A percentile compares a stretch with the other conserved stretches of the same genome.
These are phyloP conservation scores for Aspergillus terreus DNA, from an alignment of 2,329 filamentous ascomycete species.

Conservation along the genomic window DNA sequence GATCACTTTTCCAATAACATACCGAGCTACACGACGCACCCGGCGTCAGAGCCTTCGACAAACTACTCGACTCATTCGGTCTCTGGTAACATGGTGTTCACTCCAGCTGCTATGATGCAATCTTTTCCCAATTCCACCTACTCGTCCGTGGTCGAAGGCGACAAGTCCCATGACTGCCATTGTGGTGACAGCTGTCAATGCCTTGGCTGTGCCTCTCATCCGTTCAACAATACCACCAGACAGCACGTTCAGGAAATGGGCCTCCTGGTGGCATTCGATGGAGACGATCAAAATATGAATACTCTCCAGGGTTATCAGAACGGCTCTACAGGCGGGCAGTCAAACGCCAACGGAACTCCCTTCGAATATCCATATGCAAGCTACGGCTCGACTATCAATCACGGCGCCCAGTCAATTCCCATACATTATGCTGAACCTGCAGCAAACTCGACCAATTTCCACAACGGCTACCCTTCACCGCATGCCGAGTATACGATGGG, in stretches of 20 bases:
- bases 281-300: constrained; percentile 23
- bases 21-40: constrained; percentile 14
- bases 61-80: constrained; percentile 11
- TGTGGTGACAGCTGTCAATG: constrained; percentile 47
- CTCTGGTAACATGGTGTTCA: constrained; percentile 14
- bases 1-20: constrained; percentile 13
- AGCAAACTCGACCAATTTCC: constrained; percentile 12
- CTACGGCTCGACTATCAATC: constrained; percentile 12
- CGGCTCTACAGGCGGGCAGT: constrained; percentile 15
- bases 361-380: constrained; percentile 19
- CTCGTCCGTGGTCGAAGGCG: constrained; percentile 9
- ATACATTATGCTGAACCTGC: constrained; percentile 20
- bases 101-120: constrained; percentile 14
- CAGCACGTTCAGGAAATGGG: constrained; percentile 47
- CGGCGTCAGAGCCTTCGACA: constrained; percentile 8
- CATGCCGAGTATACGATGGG: constrained; percentile 19
- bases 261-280: constrained; percentile 35
- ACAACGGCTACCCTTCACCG: constrained; percentile 25
- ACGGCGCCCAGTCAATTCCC: constrained; percentile 10
- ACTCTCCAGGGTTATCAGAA: constrained; percentile 17
- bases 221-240: constrained; percentile 44
- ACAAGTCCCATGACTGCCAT: constrained; percentile 34
- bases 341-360: constrained; percentile 11
- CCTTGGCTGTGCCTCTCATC: constrained; percentile 44
- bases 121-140: constrained; percentile 9